Conservation (phyloP, 805 yeast species). For the Gaillardinia entomophila region DNA sequence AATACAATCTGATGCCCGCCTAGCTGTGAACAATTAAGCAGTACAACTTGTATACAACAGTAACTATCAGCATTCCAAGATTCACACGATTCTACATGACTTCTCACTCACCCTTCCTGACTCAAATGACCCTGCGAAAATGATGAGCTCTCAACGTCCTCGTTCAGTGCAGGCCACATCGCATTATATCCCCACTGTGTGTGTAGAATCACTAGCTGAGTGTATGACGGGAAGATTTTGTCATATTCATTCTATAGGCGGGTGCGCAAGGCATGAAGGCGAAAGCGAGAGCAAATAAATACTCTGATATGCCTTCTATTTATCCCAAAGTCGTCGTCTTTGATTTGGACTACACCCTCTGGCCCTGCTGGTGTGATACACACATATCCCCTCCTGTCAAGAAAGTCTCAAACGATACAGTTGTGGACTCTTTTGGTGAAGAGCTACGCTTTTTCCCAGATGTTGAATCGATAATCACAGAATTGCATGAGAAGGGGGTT, state of each 20-base stretch:
- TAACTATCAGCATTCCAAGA: too few relatives aligned
- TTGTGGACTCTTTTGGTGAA: slow-evolving; percentile 52
- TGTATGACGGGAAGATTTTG: not conserved
- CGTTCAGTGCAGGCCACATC: too few relatives aligned
- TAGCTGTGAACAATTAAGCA: too few relatives aligned
- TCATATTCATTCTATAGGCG: too few relatives aligned
- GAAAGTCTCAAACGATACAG: slow-evolving; percentile 17
- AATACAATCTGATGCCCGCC: too few relatives aligned
- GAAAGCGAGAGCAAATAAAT: too few relatives aligned
- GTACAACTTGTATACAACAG: too few relatives aligned
- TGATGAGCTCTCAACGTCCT: too few relatives aligned
- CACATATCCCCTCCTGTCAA: slow-evolving; percentile 51
- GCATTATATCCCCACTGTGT: not conserved
- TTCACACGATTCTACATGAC: too few relatives aligned
- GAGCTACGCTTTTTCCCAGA: slow-evolving; percentile 58
- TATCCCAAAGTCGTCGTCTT: slow-evolving; percentile 53
- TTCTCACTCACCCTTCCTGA: too few relatives aligned
- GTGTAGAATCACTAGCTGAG: not conserved
- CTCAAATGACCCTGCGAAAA: too few relatives aligned
- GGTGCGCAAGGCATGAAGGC: too few relatives aligned
- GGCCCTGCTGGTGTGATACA: slow-evolving; percentile 86
- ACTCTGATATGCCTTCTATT: slow-evolving; percentile 2
- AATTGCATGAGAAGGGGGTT: slow-evolving; percentile 43
- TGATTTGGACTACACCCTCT: slow-evolving; percentile 70
- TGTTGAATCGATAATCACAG: slow-evolving; percentile 56